phyloP scores from a whole-genome alignment of 441 rosid species.

The Pelargonium myrrhifolium region DNA sequence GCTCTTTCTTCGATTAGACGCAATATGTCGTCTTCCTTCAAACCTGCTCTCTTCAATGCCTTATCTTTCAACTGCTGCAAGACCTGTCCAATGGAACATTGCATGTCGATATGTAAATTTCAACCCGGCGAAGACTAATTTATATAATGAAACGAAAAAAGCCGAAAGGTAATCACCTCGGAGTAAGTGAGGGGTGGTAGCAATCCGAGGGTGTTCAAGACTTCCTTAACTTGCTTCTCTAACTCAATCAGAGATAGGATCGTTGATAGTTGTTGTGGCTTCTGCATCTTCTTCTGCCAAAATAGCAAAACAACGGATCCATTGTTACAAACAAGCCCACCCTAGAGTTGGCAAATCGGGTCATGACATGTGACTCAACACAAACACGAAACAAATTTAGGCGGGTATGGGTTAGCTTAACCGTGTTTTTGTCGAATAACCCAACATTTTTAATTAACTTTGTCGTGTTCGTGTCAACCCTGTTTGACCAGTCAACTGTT shows the following conservation, averaged over 20 bases:
- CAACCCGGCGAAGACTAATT: not conserved
- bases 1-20: constrained; percentile 52
- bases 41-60: constrained; percentile 55
- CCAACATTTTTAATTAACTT: too few relatives aligned
- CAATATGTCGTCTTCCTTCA: constrained; percentile 46
- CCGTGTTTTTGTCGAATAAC: too few relatives aligned
- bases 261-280: constrained; percentile 42
- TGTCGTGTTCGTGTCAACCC: too few relatives aligned
- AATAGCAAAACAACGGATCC: not conserved
- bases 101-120: not conserved
- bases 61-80: constrained; percentile 52
- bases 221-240: constrained; percentile 47
- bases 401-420: too few relatives aligned
- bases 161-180: constrained; percentile 31
- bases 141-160: not conserved
- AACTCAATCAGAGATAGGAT: constrained; percentile 52
- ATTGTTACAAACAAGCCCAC: not conserved
- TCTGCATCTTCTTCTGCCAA: constrained; percentile 67
- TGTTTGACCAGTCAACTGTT: too few relatives aligned
- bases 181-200: constrained; percentile 39
- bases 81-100: constrained; percentile 25
- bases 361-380: not conserved
- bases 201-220: constrained; percentile 56
- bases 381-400: not conserved
- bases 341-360: not conserved